These are phyloP conservation scores for Hypoxylon rubiginosum DNA, from an alignment of 2,329 filamentous ascomycete species.

Conservation along the genomic window DNA sequence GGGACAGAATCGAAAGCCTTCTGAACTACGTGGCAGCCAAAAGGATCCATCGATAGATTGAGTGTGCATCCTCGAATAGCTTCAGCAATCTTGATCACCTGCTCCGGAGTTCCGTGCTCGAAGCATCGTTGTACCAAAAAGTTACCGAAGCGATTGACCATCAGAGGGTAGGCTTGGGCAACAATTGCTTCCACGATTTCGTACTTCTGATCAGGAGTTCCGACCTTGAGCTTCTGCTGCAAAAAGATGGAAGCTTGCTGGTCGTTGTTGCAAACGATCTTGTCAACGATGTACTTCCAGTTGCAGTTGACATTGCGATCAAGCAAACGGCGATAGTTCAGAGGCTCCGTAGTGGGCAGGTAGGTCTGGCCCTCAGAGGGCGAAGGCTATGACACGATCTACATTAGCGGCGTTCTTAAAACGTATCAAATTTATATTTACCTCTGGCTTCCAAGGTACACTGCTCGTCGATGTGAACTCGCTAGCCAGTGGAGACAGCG, in stretches of 20 bases:
- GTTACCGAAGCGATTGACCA: slow-evolving; percentile 99
- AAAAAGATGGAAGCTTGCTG: slow-evolving; percentile 99
- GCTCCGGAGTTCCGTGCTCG: slow-evolving; percentile 94
- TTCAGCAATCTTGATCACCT: slow-evolving; percentile 94
- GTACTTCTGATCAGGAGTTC: slow-evolving; percentile 94
- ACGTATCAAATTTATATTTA: slow-evolving; percentile 49
- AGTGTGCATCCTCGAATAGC: slow-evolving; percentile 94
- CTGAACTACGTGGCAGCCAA: slow-evolving; percentile 97
- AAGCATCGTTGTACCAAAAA: slow-evolving; percentile 99
- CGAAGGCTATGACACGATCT: slow-evolving; percentile 56
- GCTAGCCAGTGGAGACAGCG: slow-evolving; percentile 78
- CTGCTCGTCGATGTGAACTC: slow-evolving; percentile 75
- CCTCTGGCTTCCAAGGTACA: slow-evolving; percentile 69
- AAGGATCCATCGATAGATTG: slow-evolving; percentile 96
- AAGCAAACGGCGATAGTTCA: slow-evolving; percentile 95
- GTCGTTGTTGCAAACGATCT: slow-evolving; percentile 99
- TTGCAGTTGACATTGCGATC: slow-evolving; percentile 98
- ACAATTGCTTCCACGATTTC: slow-evolving; percentile 98
- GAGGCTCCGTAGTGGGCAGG: slow-evolving; percentile 86
- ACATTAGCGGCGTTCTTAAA: slow-evolving; percentile 44
- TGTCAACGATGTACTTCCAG: slow-evolving; percentile 99
- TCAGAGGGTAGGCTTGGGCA: slow-evolving; percentile 91
- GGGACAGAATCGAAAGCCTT: slow-evolving; percentile 98
- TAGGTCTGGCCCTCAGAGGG: slow-evolving; percentile 78
- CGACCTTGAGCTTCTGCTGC: slow-evolving; percentile 98